Evolutionary conservation across 2,329 filamentous ascomycete genomes (phyloP).

Genomic region (Zasmidium angulare): DNA sequence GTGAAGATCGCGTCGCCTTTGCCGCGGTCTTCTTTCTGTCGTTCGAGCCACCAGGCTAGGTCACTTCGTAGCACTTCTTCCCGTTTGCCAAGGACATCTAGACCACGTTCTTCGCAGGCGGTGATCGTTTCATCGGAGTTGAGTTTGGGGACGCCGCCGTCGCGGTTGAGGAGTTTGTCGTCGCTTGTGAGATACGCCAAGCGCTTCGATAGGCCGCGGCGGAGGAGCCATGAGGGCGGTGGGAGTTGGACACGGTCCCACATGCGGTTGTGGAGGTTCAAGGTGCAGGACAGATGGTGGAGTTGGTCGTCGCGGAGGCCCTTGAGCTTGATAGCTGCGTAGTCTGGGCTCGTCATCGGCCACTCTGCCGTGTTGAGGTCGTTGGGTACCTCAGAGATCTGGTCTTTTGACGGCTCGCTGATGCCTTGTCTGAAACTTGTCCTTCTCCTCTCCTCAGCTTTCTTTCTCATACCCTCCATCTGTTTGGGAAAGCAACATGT

Average conservation of each 20-base stretch:
- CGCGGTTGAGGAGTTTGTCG: conserved; percentile 64
- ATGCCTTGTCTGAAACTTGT: conserved; percentile 59
- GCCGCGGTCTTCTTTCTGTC: conserved; percentile 40
- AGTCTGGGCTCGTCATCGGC: conserved; percentile 23
- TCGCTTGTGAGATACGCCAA: conserved; percentile 68
- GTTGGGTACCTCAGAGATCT: conserved; percentile 47
- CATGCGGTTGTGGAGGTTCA: conserved; percentile 42
- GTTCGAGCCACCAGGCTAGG: conserved; percentile 42
- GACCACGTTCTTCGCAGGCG: conserved; percentile 37
- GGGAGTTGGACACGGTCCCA: conserved; percentile 49
- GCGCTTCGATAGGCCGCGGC: conserved; percentile 52
- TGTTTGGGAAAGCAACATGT: conserved; percentile 83
- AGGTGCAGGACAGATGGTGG: conserved; percentile 41
- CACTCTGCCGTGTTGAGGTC: conserved; percentile 49
- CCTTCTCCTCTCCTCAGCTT: conserved; percentile 54
- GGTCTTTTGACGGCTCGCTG: conserved; percentile 65
- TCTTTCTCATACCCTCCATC: conserved; percentile 57
- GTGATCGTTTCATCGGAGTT: conserved; percentile 40
- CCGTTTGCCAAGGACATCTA: conserved; percentile 32
- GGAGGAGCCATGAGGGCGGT: conserved; percentile 54
- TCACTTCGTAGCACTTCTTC: conserved; percentile 29
- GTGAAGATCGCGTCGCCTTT: conserved; percentile 28
- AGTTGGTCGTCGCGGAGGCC: conserved; percentile 40
- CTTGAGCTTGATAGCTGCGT: conserved; percentile 15
- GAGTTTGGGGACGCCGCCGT: conserved; percentile 59